Conservation (phyloP, 139 green algal genomes). For the Chlorella vulgaris region DNA sequence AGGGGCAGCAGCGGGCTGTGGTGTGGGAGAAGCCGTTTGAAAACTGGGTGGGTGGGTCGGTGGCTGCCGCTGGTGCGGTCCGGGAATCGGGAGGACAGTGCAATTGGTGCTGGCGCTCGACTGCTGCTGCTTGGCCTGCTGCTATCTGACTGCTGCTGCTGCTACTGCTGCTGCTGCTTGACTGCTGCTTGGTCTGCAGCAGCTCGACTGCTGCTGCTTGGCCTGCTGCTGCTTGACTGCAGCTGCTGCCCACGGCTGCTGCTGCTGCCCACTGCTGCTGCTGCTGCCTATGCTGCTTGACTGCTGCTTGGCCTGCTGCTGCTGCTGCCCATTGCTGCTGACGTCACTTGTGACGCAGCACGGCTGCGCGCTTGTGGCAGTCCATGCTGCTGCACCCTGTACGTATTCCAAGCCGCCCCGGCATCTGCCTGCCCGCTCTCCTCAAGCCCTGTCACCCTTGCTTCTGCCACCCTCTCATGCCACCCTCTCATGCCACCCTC, state of each 20-base stretch:
- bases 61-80: background rate
- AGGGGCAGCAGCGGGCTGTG: constrained; percentile 8
- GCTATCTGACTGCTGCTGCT: background rate
- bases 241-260: background rate
- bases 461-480: no score
- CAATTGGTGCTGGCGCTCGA: background rate
- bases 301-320: background rate
- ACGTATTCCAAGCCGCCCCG: no score
- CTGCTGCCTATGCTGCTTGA: background rate
- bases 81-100: background rate
- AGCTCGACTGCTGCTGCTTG: background rate
- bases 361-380: background rate
- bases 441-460: no score
- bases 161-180: background rate
- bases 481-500: no score
- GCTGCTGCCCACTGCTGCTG: background rate
- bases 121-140: background rate
- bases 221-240: background rate
- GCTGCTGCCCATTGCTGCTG: background rate
- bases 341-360: background rate
- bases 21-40: background rate
- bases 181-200: background rate
- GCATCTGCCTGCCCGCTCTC: no score
- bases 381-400: background rate
- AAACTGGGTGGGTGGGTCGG: constrained; percentile 22